phyloP scores from a whole-genome alignment of 1,284 basidiomycete species.

The Erythrobasidium hasegawianum region DNA sequence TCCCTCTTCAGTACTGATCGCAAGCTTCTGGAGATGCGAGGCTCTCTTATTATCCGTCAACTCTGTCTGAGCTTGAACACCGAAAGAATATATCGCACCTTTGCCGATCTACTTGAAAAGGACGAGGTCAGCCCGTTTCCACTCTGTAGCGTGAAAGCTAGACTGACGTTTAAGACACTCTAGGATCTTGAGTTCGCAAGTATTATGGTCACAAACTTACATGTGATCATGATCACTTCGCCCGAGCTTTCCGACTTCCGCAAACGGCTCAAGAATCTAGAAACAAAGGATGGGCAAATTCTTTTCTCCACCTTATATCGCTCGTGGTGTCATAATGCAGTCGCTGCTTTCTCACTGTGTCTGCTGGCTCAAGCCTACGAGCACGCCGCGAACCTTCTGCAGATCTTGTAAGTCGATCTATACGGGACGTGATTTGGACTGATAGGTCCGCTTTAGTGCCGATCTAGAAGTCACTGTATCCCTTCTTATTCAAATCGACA shows the following conservation, averaged over 20 bases:
- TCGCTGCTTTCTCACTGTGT: slow-evolving; percentile 92
- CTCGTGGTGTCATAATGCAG: slow-evolving; percentile 98
- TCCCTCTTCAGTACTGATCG: slow-evolving; percentile 94
- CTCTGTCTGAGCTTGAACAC: slow-evolving; percentile 91
- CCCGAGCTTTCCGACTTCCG: slow-evolving; percentile 92
- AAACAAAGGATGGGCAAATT: slow-evolving; percentile 92
- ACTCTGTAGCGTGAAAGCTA: no score
- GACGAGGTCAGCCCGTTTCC: slow-evolving; percentile 63
- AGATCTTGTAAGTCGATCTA: slow-evolving; percentile 72
- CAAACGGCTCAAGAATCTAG: slow-evolving; percentile 83
- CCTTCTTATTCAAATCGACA: slow-evolving; percentile 94
- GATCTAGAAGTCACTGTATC: slow-evolving; percentile 94
- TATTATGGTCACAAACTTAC: slow-evolving; percentile 94
- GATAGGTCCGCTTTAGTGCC: slow-evolving; percentile 59
- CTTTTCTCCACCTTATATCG: slow-evolving; percentile 89
- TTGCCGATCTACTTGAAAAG: slow-evolving; percentile 95
- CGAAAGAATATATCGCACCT: slow-evolving; percentile 89
- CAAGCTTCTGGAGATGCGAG: slow-evolving; percentile 80
- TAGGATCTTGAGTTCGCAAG: slow-evolving; percentile 95
- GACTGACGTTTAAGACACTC: no score
- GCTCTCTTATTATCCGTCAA: slow-evolving; percentile 93
- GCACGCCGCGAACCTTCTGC: slow-evolving; percentile 93
- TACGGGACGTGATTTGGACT: neutral
- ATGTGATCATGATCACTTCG: slow-evolving; percentile 93
- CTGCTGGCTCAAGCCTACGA: slow-evolving; percentile 96